Percentiles rank a stretch among this genome's conserved stretches.
Evolutionary conservation across 75 land plant genomes (phyloP).

Genomic region (Pseudotsuga menziesii): DNA sequence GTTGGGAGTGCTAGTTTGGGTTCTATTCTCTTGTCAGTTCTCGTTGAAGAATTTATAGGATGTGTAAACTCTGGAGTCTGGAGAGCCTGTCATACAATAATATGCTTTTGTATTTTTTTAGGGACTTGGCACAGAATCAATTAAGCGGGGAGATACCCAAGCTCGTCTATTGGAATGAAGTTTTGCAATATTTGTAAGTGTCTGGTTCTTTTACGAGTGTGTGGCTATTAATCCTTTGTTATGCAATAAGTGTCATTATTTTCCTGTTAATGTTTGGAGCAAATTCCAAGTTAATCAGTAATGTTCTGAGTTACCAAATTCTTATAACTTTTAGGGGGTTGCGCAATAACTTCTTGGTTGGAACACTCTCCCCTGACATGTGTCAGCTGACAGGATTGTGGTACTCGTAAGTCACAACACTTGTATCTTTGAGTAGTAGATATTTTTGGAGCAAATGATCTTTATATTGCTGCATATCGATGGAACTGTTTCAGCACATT

Average conservation of each 20-base stretch:
- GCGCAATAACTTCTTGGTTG: slow-evolving; percentile 69
- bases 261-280: too few relatives aligned
- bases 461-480: neutral
- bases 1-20: slow-evolving; percentile 11
- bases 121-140: slow-evolving; percentile 88
- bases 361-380: slow-evolving; percentile 79
- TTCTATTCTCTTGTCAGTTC: too few relatives aligned
- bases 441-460: neutral
- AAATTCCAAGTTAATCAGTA: too few relatives aligned
- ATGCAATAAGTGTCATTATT: too few relatives aligned
- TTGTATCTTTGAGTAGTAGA: neutral
- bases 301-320: neutral
- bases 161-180: slow-evolving; percentile 96
- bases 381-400: slow-evolving; percentile 83
- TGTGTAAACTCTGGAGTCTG: too few relatives aligned
- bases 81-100: neutral
- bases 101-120: slow-evolving; percentile 10
- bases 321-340: slow-evolving; percentile 36
- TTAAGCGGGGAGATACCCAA: slow-evolving; percentile 89
- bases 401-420: slow-evolving; percentile 72
- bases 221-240: too few relatives aligned
- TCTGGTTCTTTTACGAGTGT: neutral
- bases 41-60: too few relatives aligned
- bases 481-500: neutral
- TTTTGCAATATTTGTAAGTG: slow-evolving; percentile 86